Base-by-base conservation (phyloP, 2,329 filamentous ascomycete genomes). In the Penicillium expansum region DNA sequence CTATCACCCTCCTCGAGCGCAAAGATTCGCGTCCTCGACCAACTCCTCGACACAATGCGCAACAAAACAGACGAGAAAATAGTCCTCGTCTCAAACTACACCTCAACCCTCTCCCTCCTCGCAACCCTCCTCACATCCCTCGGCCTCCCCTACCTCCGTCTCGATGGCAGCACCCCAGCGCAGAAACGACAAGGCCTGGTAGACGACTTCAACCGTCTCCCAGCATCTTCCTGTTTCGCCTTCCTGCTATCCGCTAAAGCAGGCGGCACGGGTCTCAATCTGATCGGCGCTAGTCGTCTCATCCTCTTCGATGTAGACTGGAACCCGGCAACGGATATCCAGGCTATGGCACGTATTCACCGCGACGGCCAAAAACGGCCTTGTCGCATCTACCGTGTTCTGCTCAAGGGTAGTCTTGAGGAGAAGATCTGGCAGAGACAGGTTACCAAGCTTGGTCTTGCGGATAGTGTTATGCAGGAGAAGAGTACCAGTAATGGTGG, bases 351-450 rank as follows among this genome's bases (percentile, higher is more conserved):
- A 13, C 84, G 88, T 14, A 87, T 90, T 45, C 87, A 90, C 68
- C 82, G 88, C 48, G 86, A 90, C 63, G 88, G 88, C 0, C 88
- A 91, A 68, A 88, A 86, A 69, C 75, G 79, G 11, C 83, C 83
- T 4, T 88, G 87, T 60, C 84, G 83, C 54, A 89, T 90, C 57
- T 91, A 91, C 65, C 80, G 88, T 6, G 79, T 91, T 55, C 69
- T 91, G 13, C 83, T 87, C 4, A 84, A 87, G 56, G 87, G 87
- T 9, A 85, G 83, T 5, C 76, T 91, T 18, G 88, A 90, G 61
- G 87, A 91, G 73, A 90, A 89, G 72, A 90, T 91, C 56, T 90
- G 84, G 74, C 87, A 90, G 69, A 79, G 88, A 9, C 88, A 91
- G 68, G 78, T 89, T 37, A 88, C 85, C 52, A 91, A 91, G 71